Evolutionary conservation across 805 yeast genomes (phyloP), one percentile per base, ranked within the genome.

Genomic region (Suhomyces sp.): DNA sequence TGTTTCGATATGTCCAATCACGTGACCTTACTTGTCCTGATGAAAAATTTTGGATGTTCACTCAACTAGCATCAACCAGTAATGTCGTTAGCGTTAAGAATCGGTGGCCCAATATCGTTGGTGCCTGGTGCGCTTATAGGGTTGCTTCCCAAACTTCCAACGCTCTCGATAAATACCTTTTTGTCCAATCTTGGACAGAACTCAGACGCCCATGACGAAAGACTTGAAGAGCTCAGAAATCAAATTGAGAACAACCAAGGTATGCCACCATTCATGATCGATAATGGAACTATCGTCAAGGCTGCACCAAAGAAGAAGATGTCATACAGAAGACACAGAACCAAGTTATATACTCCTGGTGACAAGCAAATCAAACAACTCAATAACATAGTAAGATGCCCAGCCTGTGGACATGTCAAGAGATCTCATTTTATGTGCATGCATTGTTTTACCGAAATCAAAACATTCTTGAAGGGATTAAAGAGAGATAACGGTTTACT

Each of bases 251-350:
- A 68, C 33, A 62, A 60, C 48, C 57, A 59, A 40, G 65, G 64
- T 5, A 62, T 65, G 54, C 68, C 65, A 9, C 77, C 73, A 4
- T 75, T 77, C 52, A 77, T 78, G 67, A 68, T 77, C 27, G 87
- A 83, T 58, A 79, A 84, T 57, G 96, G 96, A n/a, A 62, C 67
- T 55, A 80, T 88, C 27, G 73, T 89, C 49, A 76, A 77, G 58
- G 99, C 99, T 5, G 97, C 85, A 6, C 98, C 99, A 50, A 94
- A 94, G 77, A 91, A 92, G 82, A 92, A 91, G 69, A 84, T 84
- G 2, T 90, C 98, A 6, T 89, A 90, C 67, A 83, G 83, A 73
- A 88, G 89, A 69, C 87, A 89, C 63, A 85, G 97, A 69, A 86
- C 82, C 66, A 84, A 92, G 72, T 83, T 87, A 59, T 82, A 89